Conservation (phyloP, 2,329 filamentous ascomycete species). For the Penicillium crustosum region DNA sequence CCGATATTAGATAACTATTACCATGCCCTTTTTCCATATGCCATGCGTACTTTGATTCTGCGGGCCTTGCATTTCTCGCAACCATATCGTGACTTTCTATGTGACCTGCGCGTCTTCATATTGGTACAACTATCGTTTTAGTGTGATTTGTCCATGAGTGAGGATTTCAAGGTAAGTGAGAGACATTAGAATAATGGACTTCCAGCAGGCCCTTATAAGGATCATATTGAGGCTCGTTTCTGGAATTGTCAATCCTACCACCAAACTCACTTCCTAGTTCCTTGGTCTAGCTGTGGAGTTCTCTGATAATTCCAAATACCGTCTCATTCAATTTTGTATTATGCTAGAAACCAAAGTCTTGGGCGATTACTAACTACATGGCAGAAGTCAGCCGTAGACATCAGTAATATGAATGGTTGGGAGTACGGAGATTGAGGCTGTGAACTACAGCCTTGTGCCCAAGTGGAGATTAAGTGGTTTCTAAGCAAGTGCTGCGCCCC, state of each 20-base stretch:
- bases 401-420: neutral
- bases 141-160: neutral
- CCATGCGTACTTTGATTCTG: conserved; percentile 1
- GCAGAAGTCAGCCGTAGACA: neutral
- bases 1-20: neutral
- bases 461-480: too few relatives aligned
- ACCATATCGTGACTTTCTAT: conserved; percentile 2
- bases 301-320: too few relatives aligned
- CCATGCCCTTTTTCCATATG: neutral
- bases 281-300: too few relatives aligned
- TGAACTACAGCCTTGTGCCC: neutral
- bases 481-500: neutral
- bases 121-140: neutral
- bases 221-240: too few relatives aligned
- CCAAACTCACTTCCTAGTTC: too few relatives aligned
- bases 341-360: too few relatives aligned
- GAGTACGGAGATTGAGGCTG: neutral
- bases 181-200: too few relatives aligned
- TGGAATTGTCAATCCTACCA: too few relatives aligned
- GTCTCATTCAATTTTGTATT: too few relatives aligned
- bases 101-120: neutral
- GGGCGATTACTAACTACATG: too few relatives aligned
- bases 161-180: neutral
- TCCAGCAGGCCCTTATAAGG: too few relatives aligned
- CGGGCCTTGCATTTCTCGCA: conserved; percentile 4